Evolutionary conservation across 106 monocot genomes (phyloP), one percentile per base, ranked within the genome.

Genomic region (Acorus calamus): DNA sequence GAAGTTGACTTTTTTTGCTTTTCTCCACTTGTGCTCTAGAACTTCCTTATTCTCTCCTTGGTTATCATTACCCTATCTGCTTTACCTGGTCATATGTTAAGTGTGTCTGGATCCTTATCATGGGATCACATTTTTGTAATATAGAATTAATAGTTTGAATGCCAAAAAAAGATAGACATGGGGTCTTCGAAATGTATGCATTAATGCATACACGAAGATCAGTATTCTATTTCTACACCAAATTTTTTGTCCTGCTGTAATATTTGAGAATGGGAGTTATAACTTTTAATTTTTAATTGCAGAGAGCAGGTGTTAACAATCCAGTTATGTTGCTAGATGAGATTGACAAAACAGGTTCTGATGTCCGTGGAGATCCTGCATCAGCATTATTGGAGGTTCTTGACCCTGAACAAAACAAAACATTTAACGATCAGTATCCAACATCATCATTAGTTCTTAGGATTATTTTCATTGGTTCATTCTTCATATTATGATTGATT

Each of bases 311-410:
- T 58, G 98, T 99, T 62, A 79, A 64, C 68, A 99, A 99, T 76
- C 98, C 98, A 55, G 98, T 99, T 48, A 99, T 99, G 98, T 64
- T 99, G 54, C 81, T 99, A 44, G 98, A 99, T 79, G 98, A 99
- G 73, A 86, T 99, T 73, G 98, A 99, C 74, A 99, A 99, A 73
- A 99, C 98, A 13, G 98, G 98, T 69, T 88, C 98, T 61, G 98
- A 99, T 86, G 79, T 86, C 49, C 91, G 98, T 73, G 98, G 98
- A 41, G 98, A 99, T 76, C 98, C 98, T 64, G 88, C 92, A 54
- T 92, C 98, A 49, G 98, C 98, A 44, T 69, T 99, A 45, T 66
- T 99, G 62, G 98, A 99, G 74, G 98, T 99, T 81, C 88, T 99
- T 73, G 98, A 99, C 60, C 92, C 98, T 7, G 98, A 99, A 70